Conservation (phyloP, 2,329 filamentous ascomycete species). For the Colletotrichum ledebouriae region DNA sequence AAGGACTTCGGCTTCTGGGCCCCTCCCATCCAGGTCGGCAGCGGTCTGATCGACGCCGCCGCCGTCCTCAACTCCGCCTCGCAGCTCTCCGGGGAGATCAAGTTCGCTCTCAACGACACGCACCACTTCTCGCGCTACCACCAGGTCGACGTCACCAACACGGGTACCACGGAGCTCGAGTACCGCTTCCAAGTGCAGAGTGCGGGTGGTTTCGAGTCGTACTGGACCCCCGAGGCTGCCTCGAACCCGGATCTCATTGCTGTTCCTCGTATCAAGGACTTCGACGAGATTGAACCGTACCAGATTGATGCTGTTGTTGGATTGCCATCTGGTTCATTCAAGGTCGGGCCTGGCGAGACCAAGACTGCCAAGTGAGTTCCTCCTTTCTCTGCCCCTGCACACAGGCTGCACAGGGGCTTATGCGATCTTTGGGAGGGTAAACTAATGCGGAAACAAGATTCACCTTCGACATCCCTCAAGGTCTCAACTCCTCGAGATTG, state of each 20-base stretch:
- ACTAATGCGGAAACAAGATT: slow-evolving; percentile 38
- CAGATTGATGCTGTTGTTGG: slow-evolving; percentile 26
- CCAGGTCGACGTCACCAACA: slow-evolving; percentile 52
- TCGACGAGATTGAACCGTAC: slow-evolving; percentile 31
- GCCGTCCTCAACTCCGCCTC: slow-evolving; percentile 28
- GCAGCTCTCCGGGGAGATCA: slow-evolving; percentile 54
- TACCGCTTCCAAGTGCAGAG: slow-evolving; percentile 50
- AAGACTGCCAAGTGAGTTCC: slow-evolving; percentile 36
- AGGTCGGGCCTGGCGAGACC: slow-evolving; percentile 38
- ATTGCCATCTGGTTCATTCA: slow-evolving; percentile 38
- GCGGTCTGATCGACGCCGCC: slow-evolving; percentile 54
- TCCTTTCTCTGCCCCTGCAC: too few species aligned
- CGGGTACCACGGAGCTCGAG: slow-evolving; percentile 49
- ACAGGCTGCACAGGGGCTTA: too few species aligned
- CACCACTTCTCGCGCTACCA: slow-evolving; percentile 50
- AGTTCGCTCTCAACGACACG: slow-evolving; percentile 58
- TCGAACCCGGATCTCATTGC: slow-evolving; percentile 4
- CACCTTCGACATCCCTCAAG: slow-evolving; percentile 52
- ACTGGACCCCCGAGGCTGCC: slow-evolving; percentile 35
- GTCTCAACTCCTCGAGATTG: slow-evolving; percentile 48
- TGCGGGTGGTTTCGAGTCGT: slow-evolving; percentile 53
- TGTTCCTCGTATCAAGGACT: slow-evolving; percentile 33
- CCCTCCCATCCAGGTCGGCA: slow-evolving; percentile 56
- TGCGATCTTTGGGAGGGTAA: too few species aligned
- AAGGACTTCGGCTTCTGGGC: slow-evolving; percentile 46